Evolutionary conservation across 2,329 filamentous ascomycete genomes (phyloP), one percentile per base, ranked within the genome.

Genomic region (Aspergillus neoniger): DNA sequence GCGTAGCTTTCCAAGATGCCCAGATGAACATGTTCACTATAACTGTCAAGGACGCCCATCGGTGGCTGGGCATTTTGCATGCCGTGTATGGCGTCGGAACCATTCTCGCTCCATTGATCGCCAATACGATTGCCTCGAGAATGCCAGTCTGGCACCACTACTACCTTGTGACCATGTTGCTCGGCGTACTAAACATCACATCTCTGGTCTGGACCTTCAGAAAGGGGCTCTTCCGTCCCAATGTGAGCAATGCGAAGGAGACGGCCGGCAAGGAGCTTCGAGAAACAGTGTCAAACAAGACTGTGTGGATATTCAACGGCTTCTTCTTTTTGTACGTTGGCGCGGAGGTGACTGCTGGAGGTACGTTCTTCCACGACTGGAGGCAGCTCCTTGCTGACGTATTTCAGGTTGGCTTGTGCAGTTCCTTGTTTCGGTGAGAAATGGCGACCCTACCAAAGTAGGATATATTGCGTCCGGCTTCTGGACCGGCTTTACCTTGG

Each of bases 241-340:
- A 69, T 57, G 60, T 59, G 17, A 32, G 32, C 17, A 63, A 60
- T 23, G 61, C 66, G 1, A 68, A 69, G 41, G 63, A 64, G 4
- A 63, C 63, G 2, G 66, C 67, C 4, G 64, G 51, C 14, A 57
- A 60, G 10, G 65, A 69, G 55, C 43, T 69, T 41, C 62, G 58
- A 17, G 66, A 63, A 5, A 67, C 65, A 3, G 36, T 69, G 9
- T 32, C 59, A 2, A 65, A 65, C 52, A 61, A 57, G 41, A 50
- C 63, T 7, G 64, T 69, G 14, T 69, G 67, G 67, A 64, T 68
- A 36, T 57, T 69, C 32, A 68, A 68, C 32, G 64, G 64, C 14
- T 69, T 69, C 36, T 69, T 68, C 58, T 67, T 69, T 47, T 61
- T 69, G 38, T 69, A 69, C 60, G 63, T 63, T 14, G 67, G 67